Conservation (phyloP, 164 flowering plant genomes). For the Brasenia schreberi region DNA sequence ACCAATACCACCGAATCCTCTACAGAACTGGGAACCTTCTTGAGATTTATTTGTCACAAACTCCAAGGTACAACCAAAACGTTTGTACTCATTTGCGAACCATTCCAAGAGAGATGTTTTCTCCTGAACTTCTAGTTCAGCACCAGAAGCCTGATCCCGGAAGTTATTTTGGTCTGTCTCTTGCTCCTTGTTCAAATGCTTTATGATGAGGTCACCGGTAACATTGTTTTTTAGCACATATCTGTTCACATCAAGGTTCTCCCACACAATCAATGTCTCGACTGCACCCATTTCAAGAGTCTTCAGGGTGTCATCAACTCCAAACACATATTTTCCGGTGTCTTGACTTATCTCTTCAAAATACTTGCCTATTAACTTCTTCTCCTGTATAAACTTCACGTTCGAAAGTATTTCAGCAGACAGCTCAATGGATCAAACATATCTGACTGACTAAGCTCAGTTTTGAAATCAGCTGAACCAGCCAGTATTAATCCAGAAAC, state of each 20-base stretch:
- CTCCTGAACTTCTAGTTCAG: conserved; percentile 11
- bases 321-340: conserved; percentile 7
- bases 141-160: conserved; percentile 1
- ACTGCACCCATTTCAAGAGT: conserved; percentile 9
- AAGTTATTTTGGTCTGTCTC: conserved; percentile 6
- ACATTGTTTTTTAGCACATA: conserved; percentile 5
- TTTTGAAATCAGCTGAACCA: conserved; percentile 10
- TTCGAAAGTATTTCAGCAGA: conserved; percentile 8
- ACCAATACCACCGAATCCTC: conserved; percentile 11
- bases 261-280: conserved; percentile 8
- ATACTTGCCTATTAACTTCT: conserved; percentile 5
- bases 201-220: conserved; percentile 5
- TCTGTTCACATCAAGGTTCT: conserved; percentile 7
- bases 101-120: conserved; percentile 7
- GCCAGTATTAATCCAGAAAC: conserved; percentile 8
- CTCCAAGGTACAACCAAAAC: conserved; percentile 6
- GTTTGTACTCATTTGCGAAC: conserved; percentile 10
- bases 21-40: conserved; percentile 11
- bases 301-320: conserved; percentile 9
- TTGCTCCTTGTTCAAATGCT: conserved; percentile 9
- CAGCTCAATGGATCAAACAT: conserved; percentile 11
- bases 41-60: conserved; percentile 10
- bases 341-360: conserved; percentile 12
- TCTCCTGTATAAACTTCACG: conserved; percentile 10
- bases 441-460: conserved; percentile 8